Evolutionary conservation across 306 rosid genomes (phyloP).

Genomic region (Rubus parviflorus): DNA sequence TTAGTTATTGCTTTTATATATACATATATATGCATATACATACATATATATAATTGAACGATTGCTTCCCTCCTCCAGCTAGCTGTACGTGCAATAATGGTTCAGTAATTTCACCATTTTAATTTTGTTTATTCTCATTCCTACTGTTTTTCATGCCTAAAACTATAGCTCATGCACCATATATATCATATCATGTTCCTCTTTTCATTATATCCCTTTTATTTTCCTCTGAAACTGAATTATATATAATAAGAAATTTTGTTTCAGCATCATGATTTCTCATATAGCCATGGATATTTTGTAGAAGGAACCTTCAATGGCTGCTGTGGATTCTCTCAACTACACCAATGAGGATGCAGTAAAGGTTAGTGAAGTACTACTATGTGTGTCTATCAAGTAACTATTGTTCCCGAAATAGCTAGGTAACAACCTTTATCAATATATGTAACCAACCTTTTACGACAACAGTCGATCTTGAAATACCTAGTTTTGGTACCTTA

Average conservation of each 20-base stretch:
- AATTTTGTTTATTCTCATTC: too few relatives aligned
- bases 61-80: neutral
- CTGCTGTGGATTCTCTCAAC: constrained; percentile 11
- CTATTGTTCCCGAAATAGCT: neutral
- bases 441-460: neutral
- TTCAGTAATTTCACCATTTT: too few relatives aligned
- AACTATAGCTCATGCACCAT: too few relatives aligned
- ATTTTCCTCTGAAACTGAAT: too few relatives aligned
- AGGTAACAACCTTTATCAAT: neutral
- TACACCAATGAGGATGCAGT: constrained; percentile 7
- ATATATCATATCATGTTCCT: too few relatives aligned
- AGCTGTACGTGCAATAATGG: neutral
- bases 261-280: neutral
- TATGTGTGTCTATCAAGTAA: neutral
- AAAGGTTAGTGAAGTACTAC: constrained; percentile 31
- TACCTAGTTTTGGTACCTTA: too few relatives aligned
- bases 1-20: neutral
- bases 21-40: neutral
- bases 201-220: too few relatives aligned
- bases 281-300: neutral
- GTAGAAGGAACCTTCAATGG: constrained; percentile 38
- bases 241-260: too few relatives aligned
- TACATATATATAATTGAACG: too few relatives aligned
- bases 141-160: too few relatives aligned
- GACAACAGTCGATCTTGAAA: too few relatives aligned